These are phyloP conservation scores for Ophiostoma piceae DNA, from an alignment of 2,329 filamentous ascomycete species.

Conservation along the genomic window DNA sequence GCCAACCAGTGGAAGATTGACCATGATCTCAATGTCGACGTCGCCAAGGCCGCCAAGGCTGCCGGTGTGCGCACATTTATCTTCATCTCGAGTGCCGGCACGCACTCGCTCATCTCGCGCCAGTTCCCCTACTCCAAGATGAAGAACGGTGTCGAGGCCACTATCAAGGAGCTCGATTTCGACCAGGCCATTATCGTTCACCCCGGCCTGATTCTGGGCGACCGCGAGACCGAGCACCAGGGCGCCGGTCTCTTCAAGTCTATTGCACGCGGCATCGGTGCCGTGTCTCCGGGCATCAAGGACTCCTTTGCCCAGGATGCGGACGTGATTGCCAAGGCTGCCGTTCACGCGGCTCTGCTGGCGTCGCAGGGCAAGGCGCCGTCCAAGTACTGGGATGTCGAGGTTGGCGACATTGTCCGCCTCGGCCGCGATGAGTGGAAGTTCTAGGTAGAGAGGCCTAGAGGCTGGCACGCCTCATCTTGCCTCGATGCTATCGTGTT, in stretches of 20 bases:
- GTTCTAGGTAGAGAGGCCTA: slow-evolving; percentile 12
- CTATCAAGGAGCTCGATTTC: slow-evolving; percentile 65
- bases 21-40: slow-evolving; percentile 74
- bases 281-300: slow-evolving; percentile 50
- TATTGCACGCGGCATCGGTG: slow-evolving; percentile 52
- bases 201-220: slow-evolving; percentile 71
- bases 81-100: slow-evolving; percentile 60
- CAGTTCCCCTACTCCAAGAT: slow-evolving; percentile 57
- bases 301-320: slow-evolving; percentile 69
- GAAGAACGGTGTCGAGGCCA: slow-evolving; percentile 84
- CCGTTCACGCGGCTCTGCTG: slow-evolving; percentile 55
- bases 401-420: slow-evolving; percentile 57
- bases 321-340: slow-evolving; percentile 64
- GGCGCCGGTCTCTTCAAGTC: slow-evolving; percentile 53
- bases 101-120: slow-evolving; percentile 38
- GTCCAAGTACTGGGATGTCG: slow-evolving; percentile 57
- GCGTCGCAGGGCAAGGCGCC: slow-evolving; percentile 56
- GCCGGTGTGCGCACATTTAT: slow-evolving; percentile 71
- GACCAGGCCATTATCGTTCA: slow-evolving; percentile 68
- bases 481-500: not conserved
- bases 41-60: slow-evolving; percentile 68
- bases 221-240: slow-evolving; percentile 56
- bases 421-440: slow-evolving; percentile 58
- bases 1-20: slow-evolving; percentile 83
- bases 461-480: not conserved